Percentiles rank a stretch among this genome's conserved stretches.
These are phyloP conservation scores for Apocynum venetum DNA, from an alignment of 257 asterid genomes.

Conservation along the genomic window DNA sequence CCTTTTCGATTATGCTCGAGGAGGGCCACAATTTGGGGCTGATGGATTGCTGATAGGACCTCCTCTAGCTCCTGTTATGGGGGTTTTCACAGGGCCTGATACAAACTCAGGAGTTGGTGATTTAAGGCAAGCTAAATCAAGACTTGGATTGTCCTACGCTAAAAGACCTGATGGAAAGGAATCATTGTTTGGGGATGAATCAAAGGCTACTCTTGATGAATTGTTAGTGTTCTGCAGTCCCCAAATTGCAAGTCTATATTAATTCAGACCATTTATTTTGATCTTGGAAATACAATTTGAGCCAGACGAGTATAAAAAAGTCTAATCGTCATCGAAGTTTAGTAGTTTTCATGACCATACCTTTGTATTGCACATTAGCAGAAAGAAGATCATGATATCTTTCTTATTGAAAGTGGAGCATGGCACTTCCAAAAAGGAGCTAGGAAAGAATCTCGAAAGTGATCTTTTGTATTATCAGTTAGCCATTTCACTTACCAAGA, in stretches of 20 bases:
- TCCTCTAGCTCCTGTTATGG: conserved; percentile 91
- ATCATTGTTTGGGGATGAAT: conserved; percentile 78
- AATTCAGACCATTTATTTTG: neutral
- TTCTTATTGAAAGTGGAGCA: conserved; percentile 24
- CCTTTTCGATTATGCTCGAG: conserved; percentile 84
- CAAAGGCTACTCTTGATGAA: conserved; percentile 50
- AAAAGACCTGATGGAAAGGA: conserved; percentile 75
- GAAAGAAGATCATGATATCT: conserved; percentile 7
- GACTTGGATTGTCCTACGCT: conserved; percentile 83
- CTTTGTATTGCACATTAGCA: neutral
- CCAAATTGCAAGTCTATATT: conserved; percentile 78
- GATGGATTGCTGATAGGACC: conserved; percentile 86
- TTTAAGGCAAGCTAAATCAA: conserved; percentile 75
- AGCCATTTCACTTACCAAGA: conserved; percentile 1
- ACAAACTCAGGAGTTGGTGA: conserved; percentile 79
- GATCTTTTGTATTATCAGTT: conserved; percentile 10
- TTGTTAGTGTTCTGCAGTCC: conserved; percentile 85
- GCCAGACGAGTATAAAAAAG: neutral
- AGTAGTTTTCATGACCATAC: neutral
- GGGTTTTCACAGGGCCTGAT: conserved; percentile 90
- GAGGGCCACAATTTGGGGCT: conserved; percentile 95
- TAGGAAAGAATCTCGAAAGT: neutral
- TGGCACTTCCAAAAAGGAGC: conserved; percentile 17
- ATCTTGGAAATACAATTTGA: neutral
- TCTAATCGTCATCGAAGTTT: neutral